Percentiles rank a stretch among this genome's conserved stretches.
phyloP scores from a whole-genome alignment of 148 eudicot species.

The Selenicereus undatus region DNA sequence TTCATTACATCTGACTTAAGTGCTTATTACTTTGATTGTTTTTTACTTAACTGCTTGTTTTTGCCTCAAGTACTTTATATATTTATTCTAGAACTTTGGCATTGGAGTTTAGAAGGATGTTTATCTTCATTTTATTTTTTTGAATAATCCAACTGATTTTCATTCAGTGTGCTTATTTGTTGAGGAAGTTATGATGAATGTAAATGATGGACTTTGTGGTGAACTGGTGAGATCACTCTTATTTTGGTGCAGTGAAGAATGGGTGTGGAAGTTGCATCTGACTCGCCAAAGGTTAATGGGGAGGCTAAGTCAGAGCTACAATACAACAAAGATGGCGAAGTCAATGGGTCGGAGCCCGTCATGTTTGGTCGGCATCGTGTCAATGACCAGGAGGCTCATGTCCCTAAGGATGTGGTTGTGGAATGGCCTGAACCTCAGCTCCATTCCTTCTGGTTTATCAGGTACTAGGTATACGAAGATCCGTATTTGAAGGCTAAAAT shows the following conservation, averaged over 20 bases:
- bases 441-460: slow-evolving; percentile 59
- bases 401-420: slow-evolving; percentile 71
- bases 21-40: background rate
- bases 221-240: background rate
- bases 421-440: slow-evolving; percentile 71
- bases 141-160: background rate
- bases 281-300: slow-evolving; percentile 9
- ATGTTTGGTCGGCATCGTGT: slow-evolving; percentile 58
- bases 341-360: slow-evolving; percentile 37
- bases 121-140: background rate
- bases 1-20: background rate
- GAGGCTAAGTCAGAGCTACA: slow-evolving; percentile 22
- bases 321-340: slow-evolving; percentile 38
- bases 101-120: background rate
- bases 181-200: background rate
- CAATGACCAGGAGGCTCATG: slow-evolving; percentile 38
- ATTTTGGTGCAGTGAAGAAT: slow-evolving; percentile 24
- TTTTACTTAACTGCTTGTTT: background rate
- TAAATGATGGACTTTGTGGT: background rate
- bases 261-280: slow-evolving; percentile 54
- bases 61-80: background rate
- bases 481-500: slow-evolving; percentile 53
- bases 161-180: background rate
- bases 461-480: slow-evolving; percentile 58
- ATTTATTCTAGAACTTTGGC: background rate